These are phyloP conservation scores for Chondrus crispus DNA, from an alignment of 23 red algal genomes.

Conservation along the genomic window DNA sequence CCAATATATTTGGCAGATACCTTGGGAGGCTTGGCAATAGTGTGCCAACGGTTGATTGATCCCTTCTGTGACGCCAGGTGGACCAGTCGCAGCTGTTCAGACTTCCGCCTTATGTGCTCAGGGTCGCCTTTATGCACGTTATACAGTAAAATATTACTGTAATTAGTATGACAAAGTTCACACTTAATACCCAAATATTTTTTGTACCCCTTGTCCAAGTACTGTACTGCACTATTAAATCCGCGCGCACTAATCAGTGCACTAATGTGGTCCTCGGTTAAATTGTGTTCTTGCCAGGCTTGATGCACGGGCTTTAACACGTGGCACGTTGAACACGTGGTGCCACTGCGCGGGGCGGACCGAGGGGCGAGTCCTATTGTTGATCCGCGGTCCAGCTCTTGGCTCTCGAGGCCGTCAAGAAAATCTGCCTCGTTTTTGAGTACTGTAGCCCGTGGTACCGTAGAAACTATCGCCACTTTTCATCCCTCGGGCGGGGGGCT, in stretches of 20 bases:
- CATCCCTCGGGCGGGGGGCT: too few relatives aligned
- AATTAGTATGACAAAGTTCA: neutral
- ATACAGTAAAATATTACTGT: conserved; percentile 1
- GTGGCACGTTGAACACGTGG: neutral
- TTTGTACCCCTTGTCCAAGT: neutral
- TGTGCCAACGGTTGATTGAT: neutral
- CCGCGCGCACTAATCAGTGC: neutral
- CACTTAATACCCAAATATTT: neutral
- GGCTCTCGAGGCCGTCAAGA: too few relatives aligned
- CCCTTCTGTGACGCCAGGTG: neutral
- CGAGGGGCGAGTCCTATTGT: too few relatives aligned
- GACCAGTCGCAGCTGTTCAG: neutral
- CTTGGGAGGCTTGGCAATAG: neutral
- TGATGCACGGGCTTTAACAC: neutral
- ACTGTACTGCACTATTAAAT: neutral
- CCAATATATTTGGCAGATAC: neutral
- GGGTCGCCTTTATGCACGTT: neutral
- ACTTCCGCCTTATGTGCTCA: neutral
- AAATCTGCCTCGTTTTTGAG: too few relatives aligned
- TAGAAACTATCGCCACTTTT: too few relatives aligned
- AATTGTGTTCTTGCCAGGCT: neutral
- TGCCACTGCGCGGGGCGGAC: too few relatives aligned
- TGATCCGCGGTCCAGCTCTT: too few relatives aligned
- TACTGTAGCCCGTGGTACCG: too few relatives aligned
- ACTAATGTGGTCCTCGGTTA: neutral